Base-by-base conservation (phyloP, 768 basidiomycete species). In the Mycena galopus region DNA sequence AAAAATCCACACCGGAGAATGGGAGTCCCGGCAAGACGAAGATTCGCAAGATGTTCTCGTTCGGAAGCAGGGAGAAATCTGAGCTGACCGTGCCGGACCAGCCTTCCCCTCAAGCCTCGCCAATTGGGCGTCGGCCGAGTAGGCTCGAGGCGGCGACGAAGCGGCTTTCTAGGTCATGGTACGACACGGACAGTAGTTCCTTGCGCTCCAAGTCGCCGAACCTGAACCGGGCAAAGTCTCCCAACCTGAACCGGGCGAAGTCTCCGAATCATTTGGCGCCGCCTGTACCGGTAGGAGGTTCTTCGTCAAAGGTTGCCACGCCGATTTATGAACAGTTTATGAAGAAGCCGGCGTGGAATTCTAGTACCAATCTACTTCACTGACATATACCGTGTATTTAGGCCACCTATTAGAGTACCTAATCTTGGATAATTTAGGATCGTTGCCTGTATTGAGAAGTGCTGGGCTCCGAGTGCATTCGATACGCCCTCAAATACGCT, bases 261-360 rank as follows among this genome's bases (percentile, higher is more conserved):
- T 50, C 68, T 1, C 61, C 70, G 6, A 64, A 51, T 44, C 42
- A 19, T 21, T 39, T 67, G 35, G 57, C 71, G 12, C 65, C 74
- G 35, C 63, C 67, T 56, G 30, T 27, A 25, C 37, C 70, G 19
- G 23, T 55, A n/a, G 50, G 55, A 64, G 29, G 37, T 23, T 57
- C 58, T 39, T 65, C 70, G 9, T 33, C 50, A 17, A 56, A 51
- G 10, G 62, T 75, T 56, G 39, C 69, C 16, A 75, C 73, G 21
- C 74, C 74, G 14, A 75, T 75, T 55, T 75, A 75, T 32, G 74
- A 75, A 25, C 70, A 72, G 59, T 75, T 75, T 56, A 75, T 75
- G 74, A 75, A 75, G 44, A 72, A 67, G 71, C 74, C 73, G 35
- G 62, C 70, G 12, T 75, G 73, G 73, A 75, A 75, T 53, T 57